Base-by-base conservation (phyloP, 1,139 yeast genomes). In the Diutina siamensis region DNA sequence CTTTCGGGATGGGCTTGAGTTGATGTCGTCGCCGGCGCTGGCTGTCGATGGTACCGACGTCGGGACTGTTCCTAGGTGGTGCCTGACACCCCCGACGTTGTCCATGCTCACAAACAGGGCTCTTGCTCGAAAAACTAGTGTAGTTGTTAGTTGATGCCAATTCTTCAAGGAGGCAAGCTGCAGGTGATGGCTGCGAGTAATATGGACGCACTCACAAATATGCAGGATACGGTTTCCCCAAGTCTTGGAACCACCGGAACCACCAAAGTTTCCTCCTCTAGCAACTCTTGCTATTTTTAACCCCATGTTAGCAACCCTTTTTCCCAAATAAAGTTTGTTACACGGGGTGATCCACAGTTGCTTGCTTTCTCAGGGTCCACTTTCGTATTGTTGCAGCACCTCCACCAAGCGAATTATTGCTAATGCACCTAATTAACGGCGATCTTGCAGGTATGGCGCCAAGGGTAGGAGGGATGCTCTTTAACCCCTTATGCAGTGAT, bases 381-480 rank as follows among this genome's bases (percentile, higher is more conserved):
- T 13, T 31, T 31, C 34, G 34, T 31, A 31, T 7, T 10, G 4
- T 31, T 31, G 12, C 5, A 7, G 7, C 10, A 10, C 28, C 28
- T 10, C 28, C 9, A 7, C 9, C 13, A 31, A 31, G 34, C 34
- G 34, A 31, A 31, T 12, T 13, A 4, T 31, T 31, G 34, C 34
- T 31, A 31, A 31, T 31, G 34, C 34, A n/a, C 34, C 34, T 31
- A 31, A 31, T 31, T 31, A 31, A 31, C 34, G 34, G 34, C 34
- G 34, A 31, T 31, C 34, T 31, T 12, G 34, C 34, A 31, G 13
- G 15, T 31, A 9, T 25, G 28, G 28, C 28, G 28, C 28, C 28
- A 25, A 31, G 13, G 12, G 5, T 7, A 31, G 4, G 34, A 7
- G 34, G n/a, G 34, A 7, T 31, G 34, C 34, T 13, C 15, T n/a